Evolutionary conservation across 116 monocot species (phyloP), one percentile per base, ranked within the genome.

Genomic region (Zostera marina): DNA sequence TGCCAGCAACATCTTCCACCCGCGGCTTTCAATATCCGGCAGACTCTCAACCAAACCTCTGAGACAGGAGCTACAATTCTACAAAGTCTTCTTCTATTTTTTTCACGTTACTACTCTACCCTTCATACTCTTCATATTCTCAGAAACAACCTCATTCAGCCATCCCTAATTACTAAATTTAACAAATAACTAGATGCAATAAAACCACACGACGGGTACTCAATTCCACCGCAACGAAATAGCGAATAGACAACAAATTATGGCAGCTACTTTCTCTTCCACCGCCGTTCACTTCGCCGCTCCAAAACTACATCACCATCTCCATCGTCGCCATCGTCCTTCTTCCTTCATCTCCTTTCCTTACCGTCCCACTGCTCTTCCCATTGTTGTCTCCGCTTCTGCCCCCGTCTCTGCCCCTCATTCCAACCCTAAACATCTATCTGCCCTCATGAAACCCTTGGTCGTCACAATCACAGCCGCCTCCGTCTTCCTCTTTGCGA

Each of bases 1-100:
- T 7, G 74, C 71, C 11, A 77, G 74, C 56, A 81, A 19, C 81
- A 77, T 71, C 54, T 45, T 23, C 22, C n/a, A 13, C 62, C 16
- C 60, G 4, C 32, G 32, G 32, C 32, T 32, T 32, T 32, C 32
- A 5, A 32, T 32, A 32, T 32, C 32, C 32, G 0, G 32, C 32
- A 16, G 20, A 15, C 49, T 51, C 32, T 32, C 32, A 1, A 32
- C 32, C 2, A 32, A n/a, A n/a, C n/a, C n/a, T n/a, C n/a, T n/a
- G n/a, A n/a, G n/a, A n/a, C n/a, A n/a, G n/a, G n/a, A n/a, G n/a
- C n/a, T n/a, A n/a, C n/a, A n/a, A n/a, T n/a, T n/a, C n/a, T n/a
- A 32, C 32, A 1, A 32, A 32, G 32, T 32, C 32, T 3, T 2
- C 32, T 32, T 5, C 32, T 32, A 0, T 32, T 32, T 32, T 32